A percentile compares a stretch with the other conserved stretches of the same genome.
These are phyloP conservation scores for Ustilago loliicola DNA, from an alignment of 1,284 basidiomycete genomes.

Conservation along the genomic window DNA sequence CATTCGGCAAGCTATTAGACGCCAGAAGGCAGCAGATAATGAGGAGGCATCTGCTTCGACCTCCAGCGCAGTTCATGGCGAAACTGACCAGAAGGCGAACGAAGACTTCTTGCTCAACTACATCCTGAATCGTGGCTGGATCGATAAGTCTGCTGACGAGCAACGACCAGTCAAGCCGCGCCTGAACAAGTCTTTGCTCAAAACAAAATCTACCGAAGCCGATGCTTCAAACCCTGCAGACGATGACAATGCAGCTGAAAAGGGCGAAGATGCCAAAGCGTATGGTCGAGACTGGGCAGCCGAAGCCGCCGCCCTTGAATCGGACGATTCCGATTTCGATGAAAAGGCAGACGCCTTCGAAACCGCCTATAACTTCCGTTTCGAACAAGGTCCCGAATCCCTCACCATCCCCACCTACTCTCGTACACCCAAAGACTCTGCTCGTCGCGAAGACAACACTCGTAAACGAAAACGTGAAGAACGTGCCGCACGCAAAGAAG, in stretches of 20 bases:
- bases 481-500: constrained; percentile 62
- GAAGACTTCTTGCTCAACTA: constrained; percentile 84
- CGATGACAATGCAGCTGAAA: background rate
- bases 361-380: constrained; percentile 70
- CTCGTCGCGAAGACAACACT: constrained; percentile 63
- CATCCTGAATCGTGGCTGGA: constrained; percentile 69
- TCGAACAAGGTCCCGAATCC: constrained; percentile 63
- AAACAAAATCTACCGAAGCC: constrained; percentile 26
- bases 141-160: constrained; percentile 57
- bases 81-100: constrained; percentile 73
- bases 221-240: constrained; percentile 12
- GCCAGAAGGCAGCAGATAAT: constrained; percentile 39
- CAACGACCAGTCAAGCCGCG: constrained; percentile 40
- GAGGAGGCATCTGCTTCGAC: constrained; percentile 32
- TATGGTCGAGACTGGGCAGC: constrained; percentile 67
- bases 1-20: constrained; percentile 53
- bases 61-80: constrained; percentile 23
- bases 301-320: constrained; percentile 68
- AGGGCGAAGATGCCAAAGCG: constrained; percentile 5
- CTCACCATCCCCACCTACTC: constrained; percentile 64
- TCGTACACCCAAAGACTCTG: constrained; percentile 59
- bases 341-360: constrained; percentile 68
- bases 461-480: constrained; percentile 67
- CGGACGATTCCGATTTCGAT: constrained; percentile 63
- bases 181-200: constrained; percentile 35